Evolutionary conservation across 768 basidiomycete species (phyloP), one percentile per base, ranked within the genome.

Genomic region (Leccinum uliginosum): DNA sequence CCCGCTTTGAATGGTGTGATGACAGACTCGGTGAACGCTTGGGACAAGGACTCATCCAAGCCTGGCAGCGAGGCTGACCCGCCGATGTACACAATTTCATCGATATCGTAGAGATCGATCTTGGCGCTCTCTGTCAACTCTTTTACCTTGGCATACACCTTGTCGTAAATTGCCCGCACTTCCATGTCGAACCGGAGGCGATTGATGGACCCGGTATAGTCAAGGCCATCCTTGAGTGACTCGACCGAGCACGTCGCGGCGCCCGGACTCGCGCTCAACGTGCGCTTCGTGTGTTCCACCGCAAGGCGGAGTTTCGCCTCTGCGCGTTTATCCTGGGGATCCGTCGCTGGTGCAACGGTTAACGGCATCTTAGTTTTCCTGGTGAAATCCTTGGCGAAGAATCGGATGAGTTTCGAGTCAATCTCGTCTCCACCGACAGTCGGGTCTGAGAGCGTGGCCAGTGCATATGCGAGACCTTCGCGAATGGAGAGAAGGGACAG

Each of bases 331-430:
- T 94, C 89, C 30, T 77, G 75, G 17, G 76, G 62, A 21, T 83
- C 76, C 3, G 77, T 76, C 6, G 86, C 75, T 1, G 87, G 85
- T 53, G 77, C 82, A 15, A 93, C 79, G 9, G 80, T 74, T 44
- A 97, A 77, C 0, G 86, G 75, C 23, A 82, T 81, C 72, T 91
- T 93, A 17, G 89, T 94, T 77, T 97, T 99, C 76, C 98, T 98
- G 50, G 90, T 91, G 73, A 99, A 99, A 61, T 99, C 96, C 68
- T 93, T 86, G 53, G 90, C 85, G 71, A 99, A 97, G 78, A 90
- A 91, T 58, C 88, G 87, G 75, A 97, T 84, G 43, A 98, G 80
- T 67, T 86, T 83, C 58, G 84, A 82, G 73, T 93, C 91, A 65
- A 95, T 84, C 57, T 81, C 79, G 61, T 89, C 81, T 0, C 87